phyloP scores from a whole-genome alignment of 2,329 filamentous ascomycete genomes.

The Parastagonospora avenae region DNA sequence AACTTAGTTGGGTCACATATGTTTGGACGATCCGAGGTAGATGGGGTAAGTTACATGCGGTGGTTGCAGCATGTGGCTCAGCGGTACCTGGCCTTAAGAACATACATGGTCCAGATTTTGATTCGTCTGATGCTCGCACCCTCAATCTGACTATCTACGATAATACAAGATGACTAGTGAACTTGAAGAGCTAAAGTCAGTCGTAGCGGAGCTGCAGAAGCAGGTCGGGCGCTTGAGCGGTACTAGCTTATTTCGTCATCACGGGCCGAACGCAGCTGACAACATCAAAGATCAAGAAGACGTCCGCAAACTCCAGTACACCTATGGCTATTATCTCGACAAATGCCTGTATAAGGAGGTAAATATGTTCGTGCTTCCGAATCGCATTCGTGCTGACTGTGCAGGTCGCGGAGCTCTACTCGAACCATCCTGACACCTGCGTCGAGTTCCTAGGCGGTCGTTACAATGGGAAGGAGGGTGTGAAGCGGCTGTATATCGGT shows the following conservation, averaged over 20 bases:
- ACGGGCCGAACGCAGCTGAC: slow-evolving; percentile 14
- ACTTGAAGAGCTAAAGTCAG: slow-evolving; percentile 34
- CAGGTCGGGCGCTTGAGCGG: slow-evolving; percentile 36
- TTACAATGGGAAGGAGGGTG: slow-evolving; percentile 58
- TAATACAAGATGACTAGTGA: slow-evolving; percentile 32
- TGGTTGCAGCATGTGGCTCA: slow-evolving; percentile 4
- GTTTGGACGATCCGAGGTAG: slow-evolving; percentile 7
- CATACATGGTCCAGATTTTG: neutral
- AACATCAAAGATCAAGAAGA: slow-evolving; percentile 56
- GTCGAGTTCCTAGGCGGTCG: slow-evolving; percentile 63
- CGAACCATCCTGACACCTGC: slow-evolving; percentile 59
- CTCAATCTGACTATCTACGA: neutral
- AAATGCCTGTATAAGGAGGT: slow-evolving; percentile 64
- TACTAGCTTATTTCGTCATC: slow-evolving; percentile 10
- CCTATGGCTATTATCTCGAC: slow-evolving; percentile 65
- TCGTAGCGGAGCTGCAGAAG: slow-evolving; percentile 33
- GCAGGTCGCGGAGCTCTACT: slow-evolving; percentile 51
- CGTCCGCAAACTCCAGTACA: slow-evolving; percentile 61
- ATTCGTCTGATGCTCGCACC: too few relatives aligned
- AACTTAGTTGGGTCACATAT: slow-evolving; percentile 11
- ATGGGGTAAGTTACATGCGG: slow-evolving; percentile 12
- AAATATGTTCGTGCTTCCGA: neutral
- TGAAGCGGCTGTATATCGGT: slow-evolving; percentile 58
- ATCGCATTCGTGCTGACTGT: slow-evolving; percentile 5
- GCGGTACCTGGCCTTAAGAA: slow-evolving; percentile 16